A percentile compares a stretch with the other conserved stretches of the same genome.
Conservation (phyloP, 2,329 filamentous ascomycete species). For the Triangularia setosa region DNA sequence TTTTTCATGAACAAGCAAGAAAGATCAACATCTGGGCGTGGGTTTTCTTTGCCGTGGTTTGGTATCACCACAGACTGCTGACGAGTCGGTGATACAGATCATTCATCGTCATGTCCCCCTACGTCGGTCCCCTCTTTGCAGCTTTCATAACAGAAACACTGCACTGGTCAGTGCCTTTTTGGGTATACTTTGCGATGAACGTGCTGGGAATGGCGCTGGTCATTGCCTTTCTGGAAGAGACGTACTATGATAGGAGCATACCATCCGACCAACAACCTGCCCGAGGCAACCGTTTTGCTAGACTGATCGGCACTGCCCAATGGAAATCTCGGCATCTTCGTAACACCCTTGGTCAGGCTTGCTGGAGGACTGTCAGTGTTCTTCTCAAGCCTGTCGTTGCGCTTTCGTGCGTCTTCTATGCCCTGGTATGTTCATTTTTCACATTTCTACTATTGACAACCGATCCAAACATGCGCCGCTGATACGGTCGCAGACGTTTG, state of each 20-base stretch:
- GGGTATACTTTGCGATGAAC: constrained; percentile 42
- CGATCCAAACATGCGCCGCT: not conserved
- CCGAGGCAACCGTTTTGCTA: constrained; percentile 29
- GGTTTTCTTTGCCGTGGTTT: constrained; percentile 11
- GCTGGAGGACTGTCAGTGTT: constrained; percentile 36
- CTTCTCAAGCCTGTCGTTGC: constrained; percentile 39
- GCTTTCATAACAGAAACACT: constrained; percentile 47
- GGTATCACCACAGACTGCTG: not conserved
- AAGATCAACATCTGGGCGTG: constrained; percentile 48
- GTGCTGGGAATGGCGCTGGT: constrained; percentile 37
- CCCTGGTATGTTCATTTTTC: constrained; percentile 27
- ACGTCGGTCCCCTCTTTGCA: constrained; percentile 41
- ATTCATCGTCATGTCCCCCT: constrained; percentile 41
- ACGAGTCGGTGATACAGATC: constrained; percentile 23
- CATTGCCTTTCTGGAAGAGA: constrained; percentile 43
- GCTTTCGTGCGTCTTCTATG: constrained; percentile 35
- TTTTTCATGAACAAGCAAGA: constrained; percentile 52
- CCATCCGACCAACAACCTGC: constrained; percentile 34
- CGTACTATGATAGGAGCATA: constrained; percentile 46
- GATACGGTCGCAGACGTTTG: constrained; percentile 35
- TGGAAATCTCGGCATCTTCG: constrained; percentile 35
- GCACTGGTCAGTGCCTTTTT: constrained; percentile 45
- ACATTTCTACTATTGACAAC: not conserved
- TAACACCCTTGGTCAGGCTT: constrained; percentile 40
- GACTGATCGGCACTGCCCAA: constrained; percentile 33